These are phyloP conservation scores for Periconia sp. DNA, from an alignment of 2,329 filamentous ascomycete genomes.

Conservation along the genomic window DNA sequence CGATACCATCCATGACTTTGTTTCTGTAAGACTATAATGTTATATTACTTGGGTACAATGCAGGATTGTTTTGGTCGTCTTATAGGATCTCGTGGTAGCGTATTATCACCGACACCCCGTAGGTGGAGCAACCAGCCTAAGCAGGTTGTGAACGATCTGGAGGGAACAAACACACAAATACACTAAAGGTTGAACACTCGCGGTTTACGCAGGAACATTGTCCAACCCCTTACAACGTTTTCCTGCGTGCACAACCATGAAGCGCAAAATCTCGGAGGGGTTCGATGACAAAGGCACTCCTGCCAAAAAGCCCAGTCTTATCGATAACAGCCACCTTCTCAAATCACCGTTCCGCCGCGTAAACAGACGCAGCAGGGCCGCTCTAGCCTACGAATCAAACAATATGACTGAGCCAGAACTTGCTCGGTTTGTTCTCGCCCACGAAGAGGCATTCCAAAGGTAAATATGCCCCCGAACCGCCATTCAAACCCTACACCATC, in stretches of 20 bases:
- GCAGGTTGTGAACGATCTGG: no score
- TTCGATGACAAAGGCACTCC: not conserved
- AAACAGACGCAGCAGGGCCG: slow-evolving; percentile 15
- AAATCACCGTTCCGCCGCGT: not conserved
- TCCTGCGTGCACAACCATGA: not conserved
- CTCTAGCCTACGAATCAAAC: slow-evolving; percentile 19
- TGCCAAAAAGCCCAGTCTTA: not conserved
- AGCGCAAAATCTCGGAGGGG: not conserved
- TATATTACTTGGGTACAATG: no score
- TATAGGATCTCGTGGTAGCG: no score
- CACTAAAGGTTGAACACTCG: no score
- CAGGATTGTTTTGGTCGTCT: no score
- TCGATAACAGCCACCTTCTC: not conserved
- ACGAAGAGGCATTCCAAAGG: slow-evolving; percentile 54
- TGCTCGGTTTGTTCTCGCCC: slow-evolving; percentile 58
- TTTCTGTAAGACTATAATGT: no score
- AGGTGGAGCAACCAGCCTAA: no score
- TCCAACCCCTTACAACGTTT: not conserved
- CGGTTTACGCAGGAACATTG: no score
- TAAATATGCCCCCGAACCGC: slow-evolving; percentile 16
- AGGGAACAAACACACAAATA: no score
- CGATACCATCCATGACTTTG: not conserved
- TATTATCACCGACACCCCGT: no score
- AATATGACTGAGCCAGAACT: slow-evolving; percentile 65
- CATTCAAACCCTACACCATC: slow-evolving; percentile 7